Evolutionary conservation across 768 basidiomycete species (phyloP), one percentile per base, ranked within the genome.

Genomic region (Auricularia cornea): DNA sequence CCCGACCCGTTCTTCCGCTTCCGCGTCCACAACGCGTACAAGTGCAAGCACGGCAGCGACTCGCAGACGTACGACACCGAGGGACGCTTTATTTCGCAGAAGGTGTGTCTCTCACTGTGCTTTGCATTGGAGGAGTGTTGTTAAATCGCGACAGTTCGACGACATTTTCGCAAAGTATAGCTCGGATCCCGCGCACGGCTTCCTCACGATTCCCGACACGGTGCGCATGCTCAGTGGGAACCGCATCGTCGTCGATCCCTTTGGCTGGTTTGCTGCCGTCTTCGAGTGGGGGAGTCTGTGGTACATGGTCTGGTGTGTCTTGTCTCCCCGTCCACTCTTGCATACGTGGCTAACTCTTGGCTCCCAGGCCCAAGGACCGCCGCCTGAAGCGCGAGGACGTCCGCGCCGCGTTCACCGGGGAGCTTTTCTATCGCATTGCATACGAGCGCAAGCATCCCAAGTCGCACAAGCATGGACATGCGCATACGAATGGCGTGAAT

Each of bases 71-170:
- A 57, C 29, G 48, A 62, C 23, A 41, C 60, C 10, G 30, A 32
- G 60, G 31, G 44, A 68, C 69, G 63, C 75, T 78, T 54, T 75
- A 78, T 59, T 70, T 72, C 31, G 68, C 67, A 60, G 78, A 79
- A 66, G 80, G 81, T 64, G 80, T 79, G 1, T 75, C 74, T 23
- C 80, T 80, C 69, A 76, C 77, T 16, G n/a, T n/a, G n/a, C n/a
- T n/a, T n/a, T n/a, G n/a, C n/a, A n/a, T n/a, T n/a, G n/a, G n/a
- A n/a, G n/a, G n/a, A n/a, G n/a, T n/a, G 12, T 73, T 74, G 64
- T 73, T n/a, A n/a, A n/a, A n/a, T n/a, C n/a, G n/a, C n/a, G n/a
- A n/a, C n/a, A 73, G 64, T 80, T 81, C 59, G 78, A 79, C 61
- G 78, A 76, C 66, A 77, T 79, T 63, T 81, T 80, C 71, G 64